Evolutionary conservation across 2,329 filamentous ascomycete species (phyloP).

Genomic region (Parafenestella ontariensis): DNA sequence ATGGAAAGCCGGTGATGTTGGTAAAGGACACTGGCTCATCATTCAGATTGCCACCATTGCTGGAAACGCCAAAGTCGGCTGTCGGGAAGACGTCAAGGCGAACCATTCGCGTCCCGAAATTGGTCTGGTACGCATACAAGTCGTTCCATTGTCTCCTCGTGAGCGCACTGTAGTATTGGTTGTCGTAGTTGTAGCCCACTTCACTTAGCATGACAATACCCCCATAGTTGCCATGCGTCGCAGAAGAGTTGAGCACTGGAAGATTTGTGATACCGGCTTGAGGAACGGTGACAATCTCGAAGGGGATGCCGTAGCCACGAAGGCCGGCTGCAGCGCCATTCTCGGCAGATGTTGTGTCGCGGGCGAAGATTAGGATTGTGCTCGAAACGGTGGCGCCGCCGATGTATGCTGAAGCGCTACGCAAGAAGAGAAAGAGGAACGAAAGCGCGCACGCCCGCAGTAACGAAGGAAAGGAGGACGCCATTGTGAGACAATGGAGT

Average conservation of each 20-base stretch:
- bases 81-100: conserved; percentile 65
- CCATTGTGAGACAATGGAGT: conserved; percentile 31
- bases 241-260: conserved; percentile 59
- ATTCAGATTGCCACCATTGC: conserved; percentile 43
- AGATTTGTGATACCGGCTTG: conserved; percentile 57
- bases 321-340: conserved; percentile 63
- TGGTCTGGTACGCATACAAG: conserved; percentile 64
- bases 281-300: conserved; percentile 62
- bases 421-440: conserved; percentile 27
- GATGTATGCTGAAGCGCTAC: conserved; percentile 26
- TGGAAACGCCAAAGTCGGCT: conserved; percentile 55
- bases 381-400: conserved; percentile 40
- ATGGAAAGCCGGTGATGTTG: conserved; percentile 61
- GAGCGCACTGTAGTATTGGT: conserved; percentile 60
- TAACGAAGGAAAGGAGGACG: conserved; percentile 29
- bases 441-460: conserved; percentile 34
- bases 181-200: conserved; percentile 62
- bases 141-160: conserved; percentile 63
- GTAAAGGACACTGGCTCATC: conserved; percentile 58
- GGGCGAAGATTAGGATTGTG: conserved; percentile 65
- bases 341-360: conserved; percentile 57
- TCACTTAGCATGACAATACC: conserved; percentile 64
- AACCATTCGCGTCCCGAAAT: conserved; percentile 67
- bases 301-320: conserved; percentile 68
- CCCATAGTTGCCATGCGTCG: conserved; percentile 63